phyloP scores from a whole-genome alignment of 2,329 filamentous ascomycete species.

The Rhinocladiella similis region DNA sequence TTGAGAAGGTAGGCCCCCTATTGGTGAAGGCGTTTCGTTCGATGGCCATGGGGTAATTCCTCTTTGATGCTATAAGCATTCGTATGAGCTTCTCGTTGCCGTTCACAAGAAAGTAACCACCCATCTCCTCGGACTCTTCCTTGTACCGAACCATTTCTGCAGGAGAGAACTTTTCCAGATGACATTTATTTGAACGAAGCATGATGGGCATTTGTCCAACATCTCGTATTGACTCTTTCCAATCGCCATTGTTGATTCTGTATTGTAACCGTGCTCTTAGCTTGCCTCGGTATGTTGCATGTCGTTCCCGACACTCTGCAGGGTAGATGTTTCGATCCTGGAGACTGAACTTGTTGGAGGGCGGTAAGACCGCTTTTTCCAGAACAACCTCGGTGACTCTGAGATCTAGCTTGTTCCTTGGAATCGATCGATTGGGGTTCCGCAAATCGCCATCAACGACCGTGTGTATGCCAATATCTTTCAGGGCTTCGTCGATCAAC shows the following conservation, averaged over 20 bases:
- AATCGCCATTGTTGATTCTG: slow-evolving; percentile 81
- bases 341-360: slow-evolving; percentile 77
- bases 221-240: slow-evolving; percentile 78
- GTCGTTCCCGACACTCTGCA: slow-evolving; percentile 89
- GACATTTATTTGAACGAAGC: slow-evolving; percentile 89
- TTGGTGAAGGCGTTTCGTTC: slow-evolving; percentile 85
- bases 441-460: slow-evolving; percentile 74
- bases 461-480: slow-evolving; percentile 85
- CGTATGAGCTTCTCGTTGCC: slow-evolving; percentile 96
- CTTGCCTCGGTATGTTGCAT: slow-evolving; percentile 86
- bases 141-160: slow-evolving; percentile 79
- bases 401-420: slow-evolving; percentile 71
- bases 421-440: slow-evolving; percentile 34
- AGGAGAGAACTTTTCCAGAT: slow-evolving; percentile 83
- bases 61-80: slow-evolving; percentile 82
- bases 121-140: slow-evolving; percentile 93
- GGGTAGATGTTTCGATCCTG: slow-evolving; percentile 84
- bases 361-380: slow-evolving; percentile 76
- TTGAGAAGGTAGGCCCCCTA: slow-evolving; percentile 83
- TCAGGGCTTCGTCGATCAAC: slow-evolving; percentile 71
- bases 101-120: slow-evolving; percentile 96
- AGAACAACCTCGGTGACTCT: slow-evolving; percentile 79
- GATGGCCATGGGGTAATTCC: slow-evolving; percentile 96
- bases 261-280: slow-evolving; percentile 82
- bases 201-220: slow-evolving; percentile 89